Conservation (phyloP, 2,329 filamentous ascomycete genomes). For the Eutypella sp. region DNA sequence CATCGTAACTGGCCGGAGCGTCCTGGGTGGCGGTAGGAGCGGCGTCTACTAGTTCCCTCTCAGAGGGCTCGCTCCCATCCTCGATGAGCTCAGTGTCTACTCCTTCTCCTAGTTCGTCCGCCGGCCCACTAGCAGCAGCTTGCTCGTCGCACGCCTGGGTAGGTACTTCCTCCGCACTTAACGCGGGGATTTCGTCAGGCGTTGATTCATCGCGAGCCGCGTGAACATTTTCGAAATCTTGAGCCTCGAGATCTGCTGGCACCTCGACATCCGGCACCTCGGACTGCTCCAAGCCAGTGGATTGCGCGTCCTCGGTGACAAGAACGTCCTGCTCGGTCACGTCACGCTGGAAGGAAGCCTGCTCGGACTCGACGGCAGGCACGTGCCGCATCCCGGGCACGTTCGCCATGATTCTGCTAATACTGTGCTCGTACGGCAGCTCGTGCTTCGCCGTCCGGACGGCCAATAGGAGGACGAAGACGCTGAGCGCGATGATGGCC, state of each 20-base stretch:
- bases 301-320: background rate
- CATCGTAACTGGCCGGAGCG: background rate
- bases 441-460: constrained; percentile 28
- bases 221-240: too few relatives aligned
- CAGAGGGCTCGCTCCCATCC: background rate
- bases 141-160: too few relatives aligned
- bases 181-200: too few relatives aligned
- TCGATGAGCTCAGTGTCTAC: too few relatives aligned
- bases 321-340: background rate
- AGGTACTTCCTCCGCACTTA: too few relatives aligned
- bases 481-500: constrained; percentile 48
- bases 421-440: constrained; percentile 24
- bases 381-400: constrained; percentile 18
- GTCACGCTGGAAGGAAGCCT: constrained; percentile 5
- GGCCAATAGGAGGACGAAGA: constrained; percentile 50
- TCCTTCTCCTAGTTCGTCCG: too few relatives aligned
- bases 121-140: too few relatives aligned
- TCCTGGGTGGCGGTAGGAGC: background rate
- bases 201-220: too few relatives aligned
- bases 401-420: constrained; percentile 17
- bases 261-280: too few relatives aligned
- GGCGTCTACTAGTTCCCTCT: background rate
- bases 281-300: background rate
- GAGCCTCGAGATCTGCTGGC: too few relatives aligned
- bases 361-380: constrained; percentile 7